Conservation (phyloP, 2,329 filamentous ascomycete genomes). For the Pseudogymnoascus sp. region DNA sequence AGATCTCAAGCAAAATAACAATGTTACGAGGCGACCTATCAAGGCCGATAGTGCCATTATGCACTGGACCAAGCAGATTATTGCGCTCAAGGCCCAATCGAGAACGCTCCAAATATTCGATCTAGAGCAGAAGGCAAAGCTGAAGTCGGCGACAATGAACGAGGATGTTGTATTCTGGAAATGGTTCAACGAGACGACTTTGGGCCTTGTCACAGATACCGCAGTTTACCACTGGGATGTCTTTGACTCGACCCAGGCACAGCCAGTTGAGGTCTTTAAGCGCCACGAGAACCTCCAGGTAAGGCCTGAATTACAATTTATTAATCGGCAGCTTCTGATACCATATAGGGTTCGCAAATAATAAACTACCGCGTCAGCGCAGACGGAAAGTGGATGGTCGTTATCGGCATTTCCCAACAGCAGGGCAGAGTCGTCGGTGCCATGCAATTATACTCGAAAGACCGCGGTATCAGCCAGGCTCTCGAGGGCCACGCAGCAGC, state of each 20-base stretch:
- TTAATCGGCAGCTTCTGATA: slow-evolving; percentile 15
- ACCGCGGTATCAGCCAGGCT: slow-evolving; percentile 92
- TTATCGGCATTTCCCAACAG: slow-evolving; percentile 91
- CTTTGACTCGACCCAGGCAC: slow-evolving; percentile 70
- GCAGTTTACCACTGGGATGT: slow-evolving; percentile 98
- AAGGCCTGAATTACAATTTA: slow-evolving; percentile 32
- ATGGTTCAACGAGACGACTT: slow-evolving; percentile 84
- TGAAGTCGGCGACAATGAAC: slow-evolving; percentile 93
- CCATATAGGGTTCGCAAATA: slow-evolving; percentile 81
- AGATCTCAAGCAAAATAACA: slow-evolving; percentile 96
- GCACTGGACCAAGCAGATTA: slow-evolving; percentile 95
- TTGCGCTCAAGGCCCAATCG: slow-evolving; percentile 89
- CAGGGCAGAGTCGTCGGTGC: slow-evolving; percentile 88
- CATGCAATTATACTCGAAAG: slow-evolving; percentile 95
- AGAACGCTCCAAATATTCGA: slow-evolving; percentile 98
- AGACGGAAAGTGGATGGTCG: slow-evolving; percentile 97
- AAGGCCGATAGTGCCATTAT: slow-evolving; percentile 99
- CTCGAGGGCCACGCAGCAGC: slow-evolving; percentile 96
- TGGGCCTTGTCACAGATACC: slow-evolving; percentile 85
- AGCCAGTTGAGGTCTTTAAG: slow-evolving; percentile 87
- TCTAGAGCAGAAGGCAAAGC: slow-evolving; percentile 82
- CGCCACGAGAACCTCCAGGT: slow-evolving; percentile 83
- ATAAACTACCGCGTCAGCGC: slow-evolving; percentile 98
- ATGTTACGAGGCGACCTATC: slow-evolving; percentile 88
- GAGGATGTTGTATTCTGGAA: slow-evolving; percentile 99